Percentiles rank a stretch among this genome's conserved stretches.
phyloP scores from a whole-genome alignment of 2,329 filamentous ascomycete genomes.

The Botrytis pseudocinerea region DNA sequence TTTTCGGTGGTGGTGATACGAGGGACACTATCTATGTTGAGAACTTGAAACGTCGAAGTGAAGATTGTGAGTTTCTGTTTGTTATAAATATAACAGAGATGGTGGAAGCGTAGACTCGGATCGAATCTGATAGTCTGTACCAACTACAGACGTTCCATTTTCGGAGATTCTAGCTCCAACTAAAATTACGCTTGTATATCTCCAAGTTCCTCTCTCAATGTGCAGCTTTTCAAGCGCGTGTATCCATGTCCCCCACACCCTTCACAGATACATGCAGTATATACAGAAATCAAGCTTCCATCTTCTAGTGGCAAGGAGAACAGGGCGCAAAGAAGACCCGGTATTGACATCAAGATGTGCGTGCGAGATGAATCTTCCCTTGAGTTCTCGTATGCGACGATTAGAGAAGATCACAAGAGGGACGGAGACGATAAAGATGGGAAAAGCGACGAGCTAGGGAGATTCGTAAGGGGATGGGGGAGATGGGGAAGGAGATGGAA shows the following conservation, averaged over 20 bases:
- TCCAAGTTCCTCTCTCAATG: not conserved
- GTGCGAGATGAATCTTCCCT: not conserved
- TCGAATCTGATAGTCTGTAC: not conserved
- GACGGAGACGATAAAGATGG: not conserved
- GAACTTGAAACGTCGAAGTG: not conserved
- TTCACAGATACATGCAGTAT: not conserved
- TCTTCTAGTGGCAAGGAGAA: not conserved
- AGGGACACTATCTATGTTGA: not conserved
- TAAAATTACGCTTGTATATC: not conserved
- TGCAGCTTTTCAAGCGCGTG: no score
- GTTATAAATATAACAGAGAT: not conserved
- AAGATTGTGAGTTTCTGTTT: not conserved
- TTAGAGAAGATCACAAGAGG: not conserved
- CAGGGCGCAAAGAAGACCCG: not conserved
- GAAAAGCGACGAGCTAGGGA: not conserved
- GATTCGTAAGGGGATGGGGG: not conserved
- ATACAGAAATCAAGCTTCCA: not conserved
- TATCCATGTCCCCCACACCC: not conserved
- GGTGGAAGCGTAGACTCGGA: not conserved
- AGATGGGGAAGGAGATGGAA: not conserved
- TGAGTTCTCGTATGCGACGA: not conserved
- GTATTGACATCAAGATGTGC: not conserved
- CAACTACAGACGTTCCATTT: not conserved
- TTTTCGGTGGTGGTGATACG: not conserved
- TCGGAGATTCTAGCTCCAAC: not conserved